Evolutionary conservation across 2,329 filamentous ascomycete species (phyloP), one percentile per base, ranked within the genome.

Genomic region (Clarireedia homoeocarpa): DNA sequence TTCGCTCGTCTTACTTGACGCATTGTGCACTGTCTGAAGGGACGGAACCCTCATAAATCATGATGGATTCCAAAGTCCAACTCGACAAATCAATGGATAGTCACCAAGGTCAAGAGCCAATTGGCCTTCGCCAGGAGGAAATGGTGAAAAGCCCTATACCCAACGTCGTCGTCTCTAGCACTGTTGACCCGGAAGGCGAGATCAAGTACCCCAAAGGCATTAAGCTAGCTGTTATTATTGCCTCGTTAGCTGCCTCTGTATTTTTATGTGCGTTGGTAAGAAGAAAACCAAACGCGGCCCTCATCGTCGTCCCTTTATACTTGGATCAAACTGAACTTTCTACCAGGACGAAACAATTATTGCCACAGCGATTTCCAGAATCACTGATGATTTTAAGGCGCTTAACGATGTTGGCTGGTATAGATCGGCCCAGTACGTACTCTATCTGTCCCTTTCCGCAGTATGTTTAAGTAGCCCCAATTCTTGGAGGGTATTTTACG

Each of bases 351-450:
- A 63, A 57, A 68, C 67, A 10, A 68, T 66, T 53, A 65, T 70
- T 52, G 65, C 63, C 6, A 69, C 67, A 5, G 67, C 67, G n/a
- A 69, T 69, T 42, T 67, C 67, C 9, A 63, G 63, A 34, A 69
- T 70, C 50, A 67, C 66, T 2, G 62, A 67, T 53, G 58, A 66
- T 17, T 66, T 70, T 63, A 64, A 71, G 27, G 65, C 70, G 27
- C 62, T 73, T 1, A 63, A 67, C 9, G 73, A 75, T 57, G 69
- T 75, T 14, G 72, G 71, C 49, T 75, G 73, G 72, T 74, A 74
- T 49, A 71, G 70, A 2, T 67, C 66, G 54, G 68, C 69, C 30
- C 69, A 70, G 46, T 48, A 48, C 4, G 45, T 34, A 14, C 15
- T 24, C 14, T 27, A n/a, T 34, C 10, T 27, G 23, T n/a, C 4